These are phyloP conservation scores for Byssothecium circinans DNA, from an alignment of 2,329 filamentous ascomycete genomes.

Conservation along the genomic window DNA sequence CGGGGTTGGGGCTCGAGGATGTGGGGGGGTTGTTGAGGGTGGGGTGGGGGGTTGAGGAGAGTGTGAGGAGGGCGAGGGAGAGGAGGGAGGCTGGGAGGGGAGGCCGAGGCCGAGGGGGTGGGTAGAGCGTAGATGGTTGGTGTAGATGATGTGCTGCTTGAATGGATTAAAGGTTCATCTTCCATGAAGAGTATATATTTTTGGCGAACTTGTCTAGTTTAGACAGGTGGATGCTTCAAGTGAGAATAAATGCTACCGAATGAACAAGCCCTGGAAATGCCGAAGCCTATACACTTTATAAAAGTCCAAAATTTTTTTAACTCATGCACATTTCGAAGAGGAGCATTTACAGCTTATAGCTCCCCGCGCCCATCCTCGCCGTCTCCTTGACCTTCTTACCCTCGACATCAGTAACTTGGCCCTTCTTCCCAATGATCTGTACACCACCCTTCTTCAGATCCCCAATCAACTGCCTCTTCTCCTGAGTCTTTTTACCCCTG, in stretches of 20 bases:
- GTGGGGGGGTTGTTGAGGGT: constrained; percentile 70
- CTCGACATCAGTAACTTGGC: constrained; percentile 79
- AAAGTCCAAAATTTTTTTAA: too few relatives aligned
- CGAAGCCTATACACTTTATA: too few relatives aligned
- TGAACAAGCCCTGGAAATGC: not conserved
- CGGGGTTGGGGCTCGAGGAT: constrained; percentile 78
- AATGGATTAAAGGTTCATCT: too few relatives aligned
- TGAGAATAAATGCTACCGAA: not conserved
- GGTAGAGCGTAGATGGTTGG: not conserved
- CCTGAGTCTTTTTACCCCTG: constrained; percentile 60
- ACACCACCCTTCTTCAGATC: constrained; percentile 83
- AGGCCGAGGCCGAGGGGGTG: too few relatives aligned
- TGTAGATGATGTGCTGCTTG: not conserved
- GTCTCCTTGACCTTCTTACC: constrained; percentile 67
- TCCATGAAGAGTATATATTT: too few relatives aligned
- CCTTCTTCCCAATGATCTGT: constrained; percentile 88
- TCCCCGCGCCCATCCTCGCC: constrained; percentile 31
- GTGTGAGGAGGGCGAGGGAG: constrained; percentile 24
- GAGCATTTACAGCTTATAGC: constrained; percentile 33
- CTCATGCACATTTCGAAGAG: not conserved
- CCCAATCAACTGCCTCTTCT: constrained; percentile 61
- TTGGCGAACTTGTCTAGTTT: too few relatives aligned
- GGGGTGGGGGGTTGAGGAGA: constrained; percentile 65
- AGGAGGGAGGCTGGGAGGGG: constrained; percentile 12
- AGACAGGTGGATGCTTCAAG: too few relatives aligned